Evolutionary conservation across 495 filamentous ascomycete species (phyloP), one percentile per base, ranked within the genome.

Genomic region (Elasticomyces elasticus): DNA sequence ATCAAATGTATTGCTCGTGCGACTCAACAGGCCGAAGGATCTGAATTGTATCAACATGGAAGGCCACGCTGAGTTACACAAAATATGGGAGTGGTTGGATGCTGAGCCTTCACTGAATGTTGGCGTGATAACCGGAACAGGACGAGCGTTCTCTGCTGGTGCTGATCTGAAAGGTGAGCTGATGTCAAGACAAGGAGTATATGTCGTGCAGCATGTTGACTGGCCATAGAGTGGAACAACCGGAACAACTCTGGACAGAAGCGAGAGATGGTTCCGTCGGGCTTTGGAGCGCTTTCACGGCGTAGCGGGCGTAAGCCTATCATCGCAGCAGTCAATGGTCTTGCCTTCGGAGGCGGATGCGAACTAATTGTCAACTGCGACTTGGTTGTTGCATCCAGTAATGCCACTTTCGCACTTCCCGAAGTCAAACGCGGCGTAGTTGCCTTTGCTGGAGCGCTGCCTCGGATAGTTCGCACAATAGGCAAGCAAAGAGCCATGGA

Each of bases 311-410:
- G 73, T 52, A 82, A 82, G 51, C 86, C 86, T 15, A 72, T 91
- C 30, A 81, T 91, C 51, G 79, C 78, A 10, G 86, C 86, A 5
- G 81, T 89, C 26, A 83, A 87, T 62, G 86, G 86, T n/a, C 64
- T 81, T n/a, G 80, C 78, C 57, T 72, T 84, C 52, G 86, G 86
- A 13, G 86, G 86, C 42, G 86, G 86, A 1, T 78, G 80, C 53
- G 86, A 91, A 68, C 83, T 86, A 70, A 69, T 79, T 1, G 70
- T 81, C 3, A 89, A 88, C 54, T 78, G 76, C 62, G 86, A 90
- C 67, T 62, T 89, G 5, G 76, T 86, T 0, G 50, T 89, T 24
- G 84, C 84, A 17, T 69, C 74, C 3, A 54, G 64, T 10, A 52
- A 58, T 2, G 81, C 82, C 0, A 66, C 65, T 41, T 86, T 90